Evolutionary conservation across 2,329 filamentous ascomycete species (phyloP), one percentile per base, ranked within the genome.

Genomic region (Clarireedia hainanense): DNA sequence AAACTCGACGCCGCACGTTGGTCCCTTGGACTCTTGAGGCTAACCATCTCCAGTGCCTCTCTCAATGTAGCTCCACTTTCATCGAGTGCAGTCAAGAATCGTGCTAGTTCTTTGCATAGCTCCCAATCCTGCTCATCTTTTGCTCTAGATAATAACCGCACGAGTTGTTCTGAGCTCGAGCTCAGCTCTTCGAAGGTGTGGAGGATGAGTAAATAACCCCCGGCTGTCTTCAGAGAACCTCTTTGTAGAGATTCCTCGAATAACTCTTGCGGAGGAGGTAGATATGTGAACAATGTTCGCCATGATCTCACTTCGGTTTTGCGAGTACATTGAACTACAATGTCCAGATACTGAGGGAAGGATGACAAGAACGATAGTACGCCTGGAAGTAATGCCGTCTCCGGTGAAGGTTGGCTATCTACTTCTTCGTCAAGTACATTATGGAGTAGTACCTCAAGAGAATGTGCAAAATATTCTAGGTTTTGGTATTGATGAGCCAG

Each of bases 221-320:
- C 92, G 2, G 94, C 95, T 5, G 94, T 99, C 72, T 97, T 97
- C 50, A 99, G 76, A 4, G 86, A 89, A 3, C 89, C 91, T 55
- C 89, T 83, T 61, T 87, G 84, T 9, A 99, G 75, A 4, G 91
- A 92, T 70, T 96, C 89, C 70, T 99, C 92, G 64, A 99, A 99
- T 0, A 99, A 79, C 63, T 94, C 88, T 65, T 91, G 86, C 4
- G 92, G 89, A 1, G 92, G 89, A 0, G 94, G 94, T 1, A 99
- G 78, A 65, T 96, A 91, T 4, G 85, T 84, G 70, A 99, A 99
- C 1, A 99, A 77, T 0, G 94, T 96, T 58, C 88, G 85, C 94
- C 94, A 99, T 55, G 90, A 95, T 40, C 92, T 84, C 6, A 96
- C 84, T 68, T 99, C 94, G 0, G 94, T 99, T 72, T 99, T 99